A percentile compares a stretch with the other conserved stretches of the same genome.
phyloP scores from a whole-genome alignment of 495 filamentous ascomycete genomes.

The Staphylotrichum longicolle region DNA sequence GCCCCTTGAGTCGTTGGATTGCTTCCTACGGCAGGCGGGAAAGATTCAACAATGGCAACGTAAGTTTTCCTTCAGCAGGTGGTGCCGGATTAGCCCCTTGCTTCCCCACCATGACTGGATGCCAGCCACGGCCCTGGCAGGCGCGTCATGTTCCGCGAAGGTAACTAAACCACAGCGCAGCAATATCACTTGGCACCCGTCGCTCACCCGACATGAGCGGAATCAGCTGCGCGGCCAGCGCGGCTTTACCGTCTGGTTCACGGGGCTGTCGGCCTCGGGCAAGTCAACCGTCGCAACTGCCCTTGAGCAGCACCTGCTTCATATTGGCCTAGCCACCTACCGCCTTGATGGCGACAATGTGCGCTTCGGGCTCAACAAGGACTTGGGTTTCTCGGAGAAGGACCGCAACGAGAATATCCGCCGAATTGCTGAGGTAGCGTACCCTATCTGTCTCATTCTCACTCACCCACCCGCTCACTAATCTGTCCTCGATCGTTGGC shows the following conservation, averaged over 20 bases:
- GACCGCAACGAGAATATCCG: constrained; percentile 98
- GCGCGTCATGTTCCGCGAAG: too few relatives aligned
- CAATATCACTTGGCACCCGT: constrained; percentile 98
- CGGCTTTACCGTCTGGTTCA: constrained; percentile 97
- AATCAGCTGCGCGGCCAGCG: constrained; percentile 73
- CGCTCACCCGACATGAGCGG: constrained; percentile 82
- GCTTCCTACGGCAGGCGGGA: not conserved
- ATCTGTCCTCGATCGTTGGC: not conserved
- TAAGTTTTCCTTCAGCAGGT: constrained; percentile 4
- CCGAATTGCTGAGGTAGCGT: constrained; percentile 75
- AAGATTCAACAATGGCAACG: constrained; percentile 21
- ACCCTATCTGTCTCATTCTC: not conserved
- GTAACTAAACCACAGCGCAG: constrained; percentile 43
- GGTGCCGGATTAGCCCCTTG: too few relatives aligned
- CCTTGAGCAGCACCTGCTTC: constrained; percentile 91
- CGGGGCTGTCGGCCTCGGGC: constrained; percentile 88
- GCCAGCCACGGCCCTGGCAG: too few relatives aligned
- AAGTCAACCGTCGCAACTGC: constrained; percentile 96
- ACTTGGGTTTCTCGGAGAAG: constrained; percentile 88
- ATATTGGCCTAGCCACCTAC: constrained; percentile 78
- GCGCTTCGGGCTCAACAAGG: constrained; percentile 95
- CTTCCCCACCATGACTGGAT: not conserved
- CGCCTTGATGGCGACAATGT: constrained; percentile 97
- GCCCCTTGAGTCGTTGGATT: too few relatives aligned
- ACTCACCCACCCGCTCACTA: not conserved